Evolutionary conservation across 2,329 filamentous ascomycete genomes (phyloP).

Genomic region (Didymellaceae sp.): DNA sequence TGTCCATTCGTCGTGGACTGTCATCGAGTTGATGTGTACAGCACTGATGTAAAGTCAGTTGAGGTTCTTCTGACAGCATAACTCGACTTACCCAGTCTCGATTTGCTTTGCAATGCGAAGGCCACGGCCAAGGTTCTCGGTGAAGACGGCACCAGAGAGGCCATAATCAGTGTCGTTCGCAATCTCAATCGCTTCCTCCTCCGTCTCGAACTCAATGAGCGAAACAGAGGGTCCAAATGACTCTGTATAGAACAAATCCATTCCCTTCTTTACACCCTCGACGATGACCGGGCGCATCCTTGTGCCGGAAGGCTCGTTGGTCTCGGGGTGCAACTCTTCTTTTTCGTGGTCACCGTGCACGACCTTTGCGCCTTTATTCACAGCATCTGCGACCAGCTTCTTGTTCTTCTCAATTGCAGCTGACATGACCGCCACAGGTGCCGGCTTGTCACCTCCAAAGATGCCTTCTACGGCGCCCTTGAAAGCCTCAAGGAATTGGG

Average conservation of each 20-base stretch:
- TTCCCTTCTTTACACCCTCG: constrained; percentile 69
- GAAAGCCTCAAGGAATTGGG: constrained; percentile 60
- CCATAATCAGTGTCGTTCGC: constrained; percentile 87
- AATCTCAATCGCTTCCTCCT: constrained; percentile 74
- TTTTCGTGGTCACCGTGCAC: constrained; percentile 56
- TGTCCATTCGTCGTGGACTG: constrained; percentile 56
- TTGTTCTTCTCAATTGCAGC: constrained; percentile 61
- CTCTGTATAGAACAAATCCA: constrained; percentile 78
- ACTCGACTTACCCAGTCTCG: constrained; percentile 61
- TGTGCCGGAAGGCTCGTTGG: constrained; percentile 51
- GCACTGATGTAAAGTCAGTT: constrained; percentile 39
- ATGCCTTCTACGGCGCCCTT: constrained; percentile 55
- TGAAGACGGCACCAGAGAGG: constrained; percentile 74
- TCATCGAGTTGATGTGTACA: constrained; percentile 60
- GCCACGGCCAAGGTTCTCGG: constrained; percentile 64
- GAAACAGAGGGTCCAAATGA: constrained; percentile 79
- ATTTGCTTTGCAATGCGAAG: constrained; percentile 54
- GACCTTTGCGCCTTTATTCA: constrained; percentile 64
- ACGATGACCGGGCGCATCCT: constrained; percentile 71
- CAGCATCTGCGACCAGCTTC: constrained; percentile 61
- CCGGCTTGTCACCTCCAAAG: constrained; percentile 54
- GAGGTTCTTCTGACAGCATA: neutral
- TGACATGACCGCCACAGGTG: constrained; percentile 53
- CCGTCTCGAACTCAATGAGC: constrained; percentile 68
- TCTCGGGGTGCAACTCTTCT: constrained; percentile 45